Conservation (phyloP, 768 basidiomycete species). For the Chalciporus pseudorubinellus region DNA sequence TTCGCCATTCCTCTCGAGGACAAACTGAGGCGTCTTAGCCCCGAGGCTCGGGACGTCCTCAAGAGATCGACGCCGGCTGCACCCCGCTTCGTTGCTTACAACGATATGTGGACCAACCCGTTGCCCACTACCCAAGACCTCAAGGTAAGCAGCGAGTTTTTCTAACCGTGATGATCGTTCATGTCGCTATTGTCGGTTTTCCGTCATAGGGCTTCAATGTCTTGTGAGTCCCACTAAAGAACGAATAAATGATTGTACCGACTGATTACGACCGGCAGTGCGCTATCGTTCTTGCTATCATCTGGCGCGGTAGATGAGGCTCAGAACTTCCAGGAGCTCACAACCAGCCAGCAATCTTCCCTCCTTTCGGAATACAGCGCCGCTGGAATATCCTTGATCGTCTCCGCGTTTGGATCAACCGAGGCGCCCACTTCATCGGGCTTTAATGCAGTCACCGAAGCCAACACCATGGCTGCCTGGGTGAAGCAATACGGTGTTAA, state of each 20-base stretch:
- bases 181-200: no score
- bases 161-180: background rate
- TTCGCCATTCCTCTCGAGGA: constrained; percentile 19
- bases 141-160: constrained; percentile 30
- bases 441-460: constrained; percentile 36
- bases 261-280: constrained; percentile 12
- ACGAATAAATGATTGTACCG: background rate
- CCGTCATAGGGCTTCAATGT: constrained; percentile 34
- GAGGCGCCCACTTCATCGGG: constrained; percentile 38
- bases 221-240: constrained; percentile 21
- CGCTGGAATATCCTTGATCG: constrained; percentile 54
- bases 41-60: constrained; percentile 17
- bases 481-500: constrained; percentile 45
- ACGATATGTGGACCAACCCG: constrained; percentile 42
- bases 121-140: constrained; percentile 45
- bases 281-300: constrained; percentile 42
- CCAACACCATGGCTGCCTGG: constrained; percentile 42
- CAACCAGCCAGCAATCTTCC: constrained; percentile 34
- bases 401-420: constrained; percentile 47
- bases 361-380: constrained; percentile 46
- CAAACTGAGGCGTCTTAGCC: constrained; percentile 17
- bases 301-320: constrained; percentile 46
- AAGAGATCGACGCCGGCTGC: constrained; percentile 34
- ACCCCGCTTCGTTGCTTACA: constrained; percentile 48
- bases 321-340: constrained; percentile 33